A percentile compares a stretch with the other conserved stretches of the same genome.
Evolutionary conservation across 768 basidiomycete species (phyloP).

Genomic region (Cystofilobasidium macerans): DNA sequence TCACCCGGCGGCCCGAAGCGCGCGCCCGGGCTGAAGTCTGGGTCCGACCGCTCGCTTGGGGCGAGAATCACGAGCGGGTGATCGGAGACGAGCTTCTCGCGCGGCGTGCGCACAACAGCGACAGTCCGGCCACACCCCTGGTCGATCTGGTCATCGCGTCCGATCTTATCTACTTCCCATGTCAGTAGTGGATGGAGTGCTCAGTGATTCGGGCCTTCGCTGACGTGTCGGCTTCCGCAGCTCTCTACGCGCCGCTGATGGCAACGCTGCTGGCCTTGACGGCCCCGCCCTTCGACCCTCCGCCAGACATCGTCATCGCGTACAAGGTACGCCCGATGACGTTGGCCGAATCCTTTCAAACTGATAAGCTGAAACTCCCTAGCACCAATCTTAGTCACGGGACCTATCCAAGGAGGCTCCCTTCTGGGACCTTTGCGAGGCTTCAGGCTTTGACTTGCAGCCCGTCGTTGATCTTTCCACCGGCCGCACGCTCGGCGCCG

Average conservation of each 20-base stretch:
- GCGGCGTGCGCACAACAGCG: neutral
- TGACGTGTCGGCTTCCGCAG: neutral
- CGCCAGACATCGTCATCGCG: conserved; percentile 14
- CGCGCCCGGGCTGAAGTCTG: neutral
- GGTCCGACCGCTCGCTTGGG: conserved; percentile 9
- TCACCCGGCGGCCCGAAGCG: neutral
- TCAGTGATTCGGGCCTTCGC: neutral
- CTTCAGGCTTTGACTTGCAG: neutral
- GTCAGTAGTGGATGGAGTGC: neutral
- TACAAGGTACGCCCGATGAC: conserved; percentile 4
- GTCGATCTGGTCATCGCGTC: conserved; percentile 3
- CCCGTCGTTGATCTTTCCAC: neutral
- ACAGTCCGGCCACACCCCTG: neutral
- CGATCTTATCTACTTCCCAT: conserved; percentile 16
- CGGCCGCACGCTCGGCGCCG: neutral
- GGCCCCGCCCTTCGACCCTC: neutral
- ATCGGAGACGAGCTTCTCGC: neutral
- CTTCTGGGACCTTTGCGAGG: conserved; percentile 9
- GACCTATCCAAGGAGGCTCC: conserved; percentile 3
- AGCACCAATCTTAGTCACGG: neutral
- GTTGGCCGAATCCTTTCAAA: neutral
- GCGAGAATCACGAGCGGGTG: neutral
- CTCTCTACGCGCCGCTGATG: conserved; percentile 14
- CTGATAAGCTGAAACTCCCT: neutral
- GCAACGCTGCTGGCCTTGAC: conserved; percentile 14